These are phyloP conservation scores for Ceratocystis colombiana DNA, from an alignment of 2,329 filamentous ascomycete genomes.

Conservation along the genomic window DNA sequence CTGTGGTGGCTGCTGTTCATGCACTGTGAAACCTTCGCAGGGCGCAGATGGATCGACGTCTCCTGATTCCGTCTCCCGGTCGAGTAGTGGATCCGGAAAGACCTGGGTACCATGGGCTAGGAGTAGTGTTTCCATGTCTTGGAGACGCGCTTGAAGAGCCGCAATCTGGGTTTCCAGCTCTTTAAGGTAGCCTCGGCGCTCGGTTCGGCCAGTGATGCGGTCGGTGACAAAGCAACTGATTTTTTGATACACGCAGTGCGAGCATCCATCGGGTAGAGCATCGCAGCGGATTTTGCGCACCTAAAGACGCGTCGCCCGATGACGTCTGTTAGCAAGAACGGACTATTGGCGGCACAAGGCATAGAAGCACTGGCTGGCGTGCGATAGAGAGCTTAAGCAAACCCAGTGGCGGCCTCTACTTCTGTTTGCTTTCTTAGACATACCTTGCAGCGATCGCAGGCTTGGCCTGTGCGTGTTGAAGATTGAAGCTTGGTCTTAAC, in stretches of 20 bases:
- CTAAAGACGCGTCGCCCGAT: slow-evolving; percentile 35
- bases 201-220: slow-evolving; percentile 71
- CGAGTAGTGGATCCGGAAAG: slow-evolving; percentile 26
- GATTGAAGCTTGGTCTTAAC: slow-evolving; percentile 48
- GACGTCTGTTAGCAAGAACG: slow-evolving; percentile 17
- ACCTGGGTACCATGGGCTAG: slow-evolving; percentile 51
- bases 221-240: slow-evolving; percentile 78
- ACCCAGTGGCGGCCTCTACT: not conserved
- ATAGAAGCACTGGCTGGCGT: slow-evolving; percentile 26
- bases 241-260: slow-evolving; percentile 65
- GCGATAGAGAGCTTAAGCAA: slow-evolving; percentile 9
- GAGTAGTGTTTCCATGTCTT: slow-evolving; percentile 58
- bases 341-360: no score
- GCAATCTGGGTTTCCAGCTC: slow-evolving; percentile 62
- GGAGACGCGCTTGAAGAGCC: slow-evolving; percentile 56
- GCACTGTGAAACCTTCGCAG: not conserved
- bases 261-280: slow-evolving; percentile 67
- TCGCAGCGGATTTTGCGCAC: slow-evolving; percentile 83
- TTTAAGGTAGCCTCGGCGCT: slow-evolving; percentile 67
- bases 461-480: slow-evolving; percentile 63
- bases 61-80: not conserved
- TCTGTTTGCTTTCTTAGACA: slow-evolving; percentile 34
- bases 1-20: not conserved
- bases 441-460: slow-evolving; percentile 74
- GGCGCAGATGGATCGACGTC: not conserved